Evolutionary conservation across 768 basidiomycete genomes (phyloP).

Genomic region (Kwoniella dendrophila): DNA sequence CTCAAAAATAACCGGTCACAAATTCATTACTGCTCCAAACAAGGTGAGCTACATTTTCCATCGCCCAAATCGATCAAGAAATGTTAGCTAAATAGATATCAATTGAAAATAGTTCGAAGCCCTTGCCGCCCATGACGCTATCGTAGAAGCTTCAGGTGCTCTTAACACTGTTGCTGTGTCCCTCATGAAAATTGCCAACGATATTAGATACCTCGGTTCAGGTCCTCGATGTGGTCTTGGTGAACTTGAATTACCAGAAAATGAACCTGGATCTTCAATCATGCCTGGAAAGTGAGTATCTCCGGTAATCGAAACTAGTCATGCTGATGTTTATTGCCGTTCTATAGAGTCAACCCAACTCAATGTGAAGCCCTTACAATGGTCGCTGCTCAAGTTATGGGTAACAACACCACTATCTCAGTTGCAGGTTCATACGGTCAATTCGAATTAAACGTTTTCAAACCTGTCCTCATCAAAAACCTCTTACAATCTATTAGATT

Average conservation of each 20-base stretch:
- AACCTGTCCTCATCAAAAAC: conserved; percentile 98
- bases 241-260: conserved; percentile 91
- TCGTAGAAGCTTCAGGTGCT: conserved; percentile 95
- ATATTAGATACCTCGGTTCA: conserved; percentile 95
- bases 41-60: conserved; percentile 72
- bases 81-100: not conserved
- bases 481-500: conserved; percentile 93
- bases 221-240: conserved; percentile 97
- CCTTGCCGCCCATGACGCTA: conserved; percentile 94
- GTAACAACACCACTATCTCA: conserved; percentile 90
- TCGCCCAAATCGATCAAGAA: not conserved
- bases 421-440: conserved; percentile 93
- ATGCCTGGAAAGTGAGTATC: conserved; percentile 84
- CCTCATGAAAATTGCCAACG: conserved; percentile 99
- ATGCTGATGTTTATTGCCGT: conserved; percentile 9
- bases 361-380: conserved; percentile 98
- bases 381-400: conserved; percentile 98
- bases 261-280: conserved; percentile 98
- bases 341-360: conserved; percentile 79
- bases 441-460: conserved; percentile 99
- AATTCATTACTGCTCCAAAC: conserved; percentile 96
- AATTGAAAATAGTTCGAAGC: conserved; percentile 77
- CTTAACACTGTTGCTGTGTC: conserved; percentile 95
- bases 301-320: not conserved
- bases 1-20: conserved; percentile 82